phyloP scores from a whole-genome alignment of 805 yeast species.

The Kodamaea jinghongensis region DNA sequence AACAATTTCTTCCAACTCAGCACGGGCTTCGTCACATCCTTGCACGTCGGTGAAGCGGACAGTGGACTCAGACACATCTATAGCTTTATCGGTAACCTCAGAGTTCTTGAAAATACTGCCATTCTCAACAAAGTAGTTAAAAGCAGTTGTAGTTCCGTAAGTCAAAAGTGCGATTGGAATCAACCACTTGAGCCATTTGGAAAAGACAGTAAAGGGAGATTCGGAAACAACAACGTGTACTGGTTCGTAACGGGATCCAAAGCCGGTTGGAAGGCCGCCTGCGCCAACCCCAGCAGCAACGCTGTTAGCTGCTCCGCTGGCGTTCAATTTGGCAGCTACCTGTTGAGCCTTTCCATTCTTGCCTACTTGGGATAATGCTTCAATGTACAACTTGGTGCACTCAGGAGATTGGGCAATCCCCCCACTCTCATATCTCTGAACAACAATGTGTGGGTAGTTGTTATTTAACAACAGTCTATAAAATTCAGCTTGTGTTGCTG shows the following conservation, averaged over 20 bases:
- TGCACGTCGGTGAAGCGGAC: conserved; percentile 91
- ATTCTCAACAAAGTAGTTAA: conserved; percentile 76
- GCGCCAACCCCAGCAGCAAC: conserved; percentile 11
- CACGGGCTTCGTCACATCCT: conserved; percentile 98
- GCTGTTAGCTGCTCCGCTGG: neutral
- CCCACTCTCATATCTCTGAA: conserved; percentile 89
- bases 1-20: conserved; percentile 96
- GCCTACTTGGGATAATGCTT: conserved; percentile 78
- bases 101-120: conserved; percentile 75
- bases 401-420: conserved; percentile 85
- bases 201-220: conserved; percentile 68
- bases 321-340: conserved; percentile 44
- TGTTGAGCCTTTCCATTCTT: conserved; percentile 74
- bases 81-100: conserved; percentile 71
- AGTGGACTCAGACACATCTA: conserved; percentile 79
- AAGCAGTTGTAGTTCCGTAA: conserved; percentile 77
- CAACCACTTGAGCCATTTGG: conserved; percentile 88
- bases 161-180: conserved; percentile 76
- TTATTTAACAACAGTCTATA: conserved; percentile 70
- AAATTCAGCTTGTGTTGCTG: conserved; percentile 77
- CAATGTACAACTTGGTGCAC: conserved; percentile 74
- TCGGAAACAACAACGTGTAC: conserved; percentile 93
- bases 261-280: conserved; percentile 26
- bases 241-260: conserved; percentile 76
- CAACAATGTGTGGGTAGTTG: conserved; percentile 93